A percentile compares a stretch with the other conserved stretches of the same genome.
Evolutionary conservation across 768 basidiomycete genomes (phyloP).

Genomic region (Leccinum ochraceum): DNA sequence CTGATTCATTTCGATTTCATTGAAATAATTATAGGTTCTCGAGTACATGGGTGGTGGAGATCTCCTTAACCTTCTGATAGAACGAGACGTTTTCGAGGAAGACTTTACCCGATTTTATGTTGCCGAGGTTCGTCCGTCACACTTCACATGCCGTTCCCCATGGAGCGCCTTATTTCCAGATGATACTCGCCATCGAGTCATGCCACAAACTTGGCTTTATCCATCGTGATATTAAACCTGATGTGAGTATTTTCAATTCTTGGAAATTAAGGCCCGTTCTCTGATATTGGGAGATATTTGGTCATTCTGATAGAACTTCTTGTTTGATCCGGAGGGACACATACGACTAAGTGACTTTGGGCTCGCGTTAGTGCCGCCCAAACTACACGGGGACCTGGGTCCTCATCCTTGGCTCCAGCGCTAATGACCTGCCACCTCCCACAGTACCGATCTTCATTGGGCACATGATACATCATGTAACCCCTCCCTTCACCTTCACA

Average conservation of each 20-base stretch:
- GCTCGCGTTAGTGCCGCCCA: conserved; percentile 69
- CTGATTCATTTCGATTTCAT: conserved; percentile 63
- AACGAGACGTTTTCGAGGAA: conserved; percentile 88
- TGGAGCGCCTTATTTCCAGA: conserved; percentile 50
- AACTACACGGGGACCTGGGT: conserved; percentile 24
- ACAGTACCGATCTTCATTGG: conserved; percentile 92
- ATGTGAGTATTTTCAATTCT: conserved; percentile 51
- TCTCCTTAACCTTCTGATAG: conserved; percentile 93
- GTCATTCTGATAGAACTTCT: conserved; percentile 71
- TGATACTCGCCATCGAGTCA: conserved; percentile 91
- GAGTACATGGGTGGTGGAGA: conserved; percentile 98
- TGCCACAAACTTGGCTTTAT: conserved; percentile 96
- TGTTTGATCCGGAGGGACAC: conserved; percentile 92
- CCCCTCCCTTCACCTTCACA: conserved; percentile 15
- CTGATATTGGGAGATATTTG: conserved; percentile 24
- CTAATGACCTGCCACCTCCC: conserved; percentile 23
- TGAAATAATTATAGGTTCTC: conserved; percentile 59
- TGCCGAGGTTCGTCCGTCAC: conserved; percentile 66
- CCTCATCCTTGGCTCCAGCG: conserved; percentile 12
- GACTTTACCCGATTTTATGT: conserved; percentile 92
- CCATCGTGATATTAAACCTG: conserved; percentile 96
- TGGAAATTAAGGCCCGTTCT: conserved; percentile 31
- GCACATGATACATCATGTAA: conserved; percentile 92
- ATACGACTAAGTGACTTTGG: conserved; percentile 96
- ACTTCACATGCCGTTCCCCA: conserved; percentile 21